Evolutionary conservation across 1,139 yeast species (phyloP).

Genomic region (Scheffersomyces segobiensis): DNA sequence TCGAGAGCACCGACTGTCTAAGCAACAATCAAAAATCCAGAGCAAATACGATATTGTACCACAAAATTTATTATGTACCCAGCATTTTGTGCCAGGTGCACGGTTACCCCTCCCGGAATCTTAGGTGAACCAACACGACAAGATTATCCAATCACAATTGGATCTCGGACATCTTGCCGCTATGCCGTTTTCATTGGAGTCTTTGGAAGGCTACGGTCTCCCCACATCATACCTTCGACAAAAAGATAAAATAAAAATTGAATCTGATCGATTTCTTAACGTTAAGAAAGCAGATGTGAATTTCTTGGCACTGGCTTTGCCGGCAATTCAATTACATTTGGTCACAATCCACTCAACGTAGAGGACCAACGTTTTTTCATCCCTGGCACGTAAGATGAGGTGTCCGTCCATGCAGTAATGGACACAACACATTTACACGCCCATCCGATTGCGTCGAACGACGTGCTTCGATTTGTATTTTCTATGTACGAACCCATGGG

Average conservation of each 20-base stretch:
- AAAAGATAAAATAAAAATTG: neutral
- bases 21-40: neutral
- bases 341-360: neutral
- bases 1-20: neutral
- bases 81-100: neutral
- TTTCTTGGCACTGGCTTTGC: slow-evolving; percentile 1
- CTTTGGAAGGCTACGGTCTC: neutral
- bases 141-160: neutral
- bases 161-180: neutral
- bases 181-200: neutral
- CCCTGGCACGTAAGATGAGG: neutral
- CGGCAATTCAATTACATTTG: neutral
- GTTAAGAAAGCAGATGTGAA: neutral
- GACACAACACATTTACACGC: neutral
- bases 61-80: neutral
- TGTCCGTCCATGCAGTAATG: neutral
- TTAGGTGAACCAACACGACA: neutral
- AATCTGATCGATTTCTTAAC: neutral
- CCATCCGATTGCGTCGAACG: neutral
- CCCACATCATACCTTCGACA: neutral
- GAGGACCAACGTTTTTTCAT: neutral
- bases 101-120: neutral
- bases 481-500: too few relatives aligned
- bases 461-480: neutral
- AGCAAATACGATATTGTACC: neutral